Conservation (phyloP, 176 grass and related monocot species). For the Eleusine indica region DNA sequence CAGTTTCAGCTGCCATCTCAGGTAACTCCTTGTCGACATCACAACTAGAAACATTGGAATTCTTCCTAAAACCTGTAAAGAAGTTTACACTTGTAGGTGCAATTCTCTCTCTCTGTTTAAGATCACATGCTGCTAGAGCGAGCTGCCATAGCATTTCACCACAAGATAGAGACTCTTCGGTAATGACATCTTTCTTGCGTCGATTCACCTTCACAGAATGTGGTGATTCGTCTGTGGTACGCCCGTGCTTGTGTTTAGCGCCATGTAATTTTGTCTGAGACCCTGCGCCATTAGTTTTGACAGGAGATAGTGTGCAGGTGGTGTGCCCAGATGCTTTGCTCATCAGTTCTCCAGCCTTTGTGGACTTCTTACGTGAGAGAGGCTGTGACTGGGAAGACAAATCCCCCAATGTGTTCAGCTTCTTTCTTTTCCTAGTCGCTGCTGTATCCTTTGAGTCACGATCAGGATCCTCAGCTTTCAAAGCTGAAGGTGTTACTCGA, state of each 20-base stretch:
- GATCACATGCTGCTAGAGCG: constrained; percentile 52
- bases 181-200: constrained; percentile 38
- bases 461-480: constrained; percentile 39
- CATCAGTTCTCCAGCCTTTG: constrained; percentile 52
- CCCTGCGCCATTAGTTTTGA: constrained; percentile 35
- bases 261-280: constrained; percentile 39
- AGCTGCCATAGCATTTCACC: constrained; percentile 72
- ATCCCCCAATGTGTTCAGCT: constrained; percentile 68
- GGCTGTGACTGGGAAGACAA: constrained; percentile 40
- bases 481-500: constrained; percentile 27
- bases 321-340: constrained; percentile 39
- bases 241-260: constrained; percentile 18
- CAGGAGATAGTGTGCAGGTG: constrained; percentile 16
- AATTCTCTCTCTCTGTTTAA: constrained; percentile 49
- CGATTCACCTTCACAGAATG: constrained; percentile 26
- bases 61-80: constrained; percentile 57
- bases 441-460: constrained; percentile 12
- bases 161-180: constrained; percentile 41
- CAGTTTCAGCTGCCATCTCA: constrained; percentile 13
- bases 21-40: constrained; percentile 35
- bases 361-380: constrained; percentile 41
- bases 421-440: constrained; percentile 60
- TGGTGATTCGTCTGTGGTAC: constrained; percentile 18
- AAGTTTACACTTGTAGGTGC: constrained; percentile 46
- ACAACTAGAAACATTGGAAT: constrained; percentile 33